Base-by-base conservation (phyloP, 2,329 filamentous ascomycete genomes). In the Bipolaris sorokiniana region DNA sequence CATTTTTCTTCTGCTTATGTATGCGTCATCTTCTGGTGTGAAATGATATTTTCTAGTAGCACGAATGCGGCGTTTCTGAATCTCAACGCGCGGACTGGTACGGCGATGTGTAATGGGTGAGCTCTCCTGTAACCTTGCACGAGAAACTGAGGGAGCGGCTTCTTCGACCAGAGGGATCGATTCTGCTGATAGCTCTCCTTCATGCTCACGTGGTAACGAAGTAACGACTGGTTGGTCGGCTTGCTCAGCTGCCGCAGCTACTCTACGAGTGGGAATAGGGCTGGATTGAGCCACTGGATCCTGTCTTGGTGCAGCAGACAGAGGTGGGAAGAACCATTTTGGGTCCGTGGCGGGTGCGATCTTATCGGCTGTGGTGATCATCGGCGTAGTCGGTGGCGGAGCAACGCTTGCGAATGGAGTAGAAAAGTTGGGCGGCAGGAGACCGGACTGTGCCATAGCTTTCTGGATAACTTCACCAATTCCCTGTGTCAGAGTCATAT, bases 1-100 rank as follows among this genome's bases (percentile, higher is more conserved):
- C 37, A 63, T 51, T 38, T 59, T 74, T 15, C 67, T 64, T 52
- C 71, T 63, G n/a, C 75, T 65, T n/a, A 79, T 69, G 22, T 77
- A 69, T 26, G 70, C 56, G 34, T 77, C 69, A 18, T 78, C 74
- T 40, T 73, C 71, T 34, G 65, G 56, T 6, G 61, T 72, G 48
- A 76, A 78, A 7, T 31, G 10, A n/a, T 67, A 70, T 37, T 54
- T 64, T 9, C 10, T 38, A 1, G 11, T 11, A 1, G 9, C 4
- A 3, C 42, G 20, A 34, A 58, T 38, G 2, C 51, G 41, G 26
- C 48, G 52, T 16, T 23, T 47, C n/a, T 54, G 53, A 3, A 68
- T 54, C 5, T 56, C 59, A 9, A 67, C 65, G 15, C 58, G 55
- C 3, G 61, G 64, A 45, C 55, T 62, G 40, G 54, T 61, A 47